Percentiles rank a stretch among this genome's conserved stretches.
Conservation (phyloP, 495 filamentous ascomycete species). For the Neurospora hispaniola region DNA sequence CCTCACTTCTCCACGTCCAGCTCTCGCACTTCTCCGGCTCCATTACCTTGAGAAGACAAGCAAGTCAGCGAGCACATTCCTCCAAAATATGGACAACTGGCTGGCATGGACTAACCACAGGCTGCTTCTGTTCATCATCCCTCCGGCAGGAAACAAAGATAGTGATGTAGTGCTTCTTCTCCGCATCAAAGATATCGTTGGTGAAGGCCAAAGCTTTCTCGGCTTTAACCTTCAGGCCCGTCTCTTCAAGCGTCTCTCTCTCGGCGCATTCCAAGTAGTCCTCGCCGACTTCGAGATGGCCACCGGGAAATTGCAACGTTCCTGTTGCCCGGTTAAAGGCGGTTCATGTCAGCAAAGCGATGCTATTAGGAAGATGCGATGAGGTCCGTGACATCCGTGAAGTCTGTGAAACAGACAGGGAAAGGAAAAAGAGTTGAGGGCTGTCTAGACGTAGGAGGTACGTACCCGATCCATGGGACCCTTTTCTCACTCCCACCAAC, state of each 20-base stretch:
- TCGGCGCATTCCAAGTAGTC: conserved; percentile 44
- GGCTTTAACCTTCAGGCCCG: conserved; percentile 42
- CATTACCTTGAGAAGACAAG: conserved; percentile 19
- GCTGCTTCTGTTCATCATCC: conserved; percentile 31
- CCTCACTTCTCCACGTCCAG: conserved; percentile 53
- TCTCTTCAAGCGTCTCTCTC: conserved; percentile 60
- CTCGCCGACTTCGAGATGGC: conserved; percentile 59
- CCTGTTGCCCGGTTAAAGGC: conserved; percentile 21
- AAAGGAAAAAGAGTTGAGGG: background rate
- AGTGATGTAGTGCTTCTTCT: conserved; percentile 55
- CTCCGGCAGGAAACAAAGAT: conserved; percentile 44
- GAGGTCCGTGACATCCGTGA: background rate
- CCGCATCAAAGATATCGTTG: conserved; percentile 45
- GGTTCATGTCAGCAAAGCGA: background rate
- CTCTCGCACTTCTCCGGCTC: conserved; percentile 57
- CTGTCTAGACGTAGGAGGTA: background rate
- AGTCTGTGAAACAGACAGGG: background rate
- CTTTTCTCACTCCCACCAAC: conserved; percentile 32
- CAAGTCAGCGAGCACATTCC: background rate
- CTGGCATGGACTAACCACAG: conserved; percentile 32
- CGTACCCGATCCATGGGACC: conserved; percentile 30
- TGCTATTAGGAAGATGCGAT: background rate
- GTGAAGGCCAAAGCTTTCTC: conserved; percentile 43
- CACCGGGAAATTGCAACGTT: conserved; percentile 54
- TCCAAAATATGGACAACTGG: background rate